These are phyloP conservation scores for Tetrahymena elliotti DNA, from an alignment of 73 alveolate species.

Conservation along the genomic window DNA sequence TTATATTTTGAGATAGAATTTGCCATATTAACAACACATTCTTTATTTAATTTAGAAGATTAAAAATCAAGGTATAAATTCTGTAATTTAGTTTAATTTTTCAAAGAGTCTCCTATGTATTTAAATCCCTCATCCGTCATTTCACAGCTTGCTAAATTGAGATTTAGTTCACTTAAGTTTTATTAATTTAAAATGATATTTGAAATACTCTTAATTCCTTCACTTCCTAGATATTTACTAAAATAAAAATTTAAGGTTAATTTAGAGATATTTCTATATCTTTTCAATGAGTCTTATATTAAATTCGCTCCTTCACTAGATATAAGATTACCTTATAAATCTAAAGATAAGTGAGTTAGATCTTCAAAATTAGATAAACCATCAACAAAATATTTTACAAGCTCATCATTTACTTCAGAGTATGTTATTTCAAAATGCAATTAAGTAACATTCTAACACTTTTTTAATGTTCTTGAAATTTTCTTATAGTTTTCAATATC, in stretches of 20 bases:
- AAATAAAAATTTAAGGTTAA: no score
- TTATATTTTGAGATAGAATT: not conserved
- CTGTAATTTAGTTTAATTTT: no score
- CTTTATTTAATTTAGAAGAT: no score
- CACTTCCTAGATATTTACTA: not conserved
- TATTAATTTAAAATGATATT: no score
- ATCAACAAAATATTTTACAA: not conserved
- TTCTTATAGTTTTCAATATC: not conserved
- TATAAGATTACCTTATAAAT: no score
- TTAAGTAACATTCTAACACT: not conserved
- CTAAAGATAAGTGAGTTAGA: not conserved
- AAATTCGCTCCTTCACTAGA: not conserved
- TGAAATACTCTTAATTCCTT: not conserved
- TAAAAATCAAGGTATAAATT: not conserved
- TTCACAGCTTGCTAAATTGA: not conserved
- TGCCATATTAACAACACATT: not conserved
- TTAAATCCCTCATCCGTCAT: not conserved
- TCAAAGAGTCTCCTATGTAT: not conserved
- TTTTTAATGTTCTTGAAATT: not conserved
- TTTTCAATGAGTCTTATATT: not conserved
- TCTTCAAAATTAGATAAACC: not conserved
- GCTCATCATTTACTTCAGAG: not conserved
- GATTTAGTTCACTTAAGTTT: no score
- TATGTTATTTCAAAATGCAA: not conserved
- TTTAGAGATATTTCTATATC: no score